phyloP scores from a whole-genome alignment of 495 filamentous ascomycete genomes.

The Chlorociboria aeruginascens region DNA sequence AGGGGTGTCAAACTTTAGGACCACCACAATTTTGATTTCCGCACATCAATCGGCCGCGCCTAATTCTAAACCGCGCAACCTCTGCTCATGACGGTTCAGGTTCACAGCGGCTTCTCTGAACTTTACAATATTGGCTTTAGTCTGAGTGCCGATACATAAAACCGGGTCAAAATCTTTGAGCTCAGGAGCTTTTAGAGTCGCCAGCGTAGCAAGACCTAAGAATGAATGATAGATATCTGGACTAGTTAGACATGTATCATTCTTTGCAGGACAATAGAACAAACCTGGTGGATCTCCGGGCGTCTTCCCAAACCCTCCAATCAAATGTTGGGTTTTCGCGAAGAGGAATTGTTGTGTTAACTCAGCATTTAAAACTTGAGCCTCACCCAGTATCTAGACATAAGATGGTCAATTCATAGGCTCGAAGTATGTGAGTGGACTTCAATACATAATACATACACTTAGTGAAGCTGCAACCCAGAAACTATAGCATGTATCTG shows the following conservation, averaged over 20 bases:
- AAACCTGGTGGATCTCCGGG: conserved; percentile 57
- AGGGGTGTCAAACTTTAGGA: too few relatives aligned
- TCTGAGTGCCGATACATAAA: conserved; percentile 49
- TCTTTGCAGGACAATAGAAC: conserved; percentile 13
- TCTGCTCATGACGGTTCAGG: too few relatives aligned
- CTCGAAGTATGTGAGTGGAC: neutral
- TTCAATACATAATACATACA: conserved; percentile 32
- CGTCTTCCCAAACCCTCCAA: conserved; percentile 83
- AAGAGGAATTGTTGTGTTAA: conserved; percentile 67
- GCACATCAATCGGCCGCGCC: too few relatives aligned
- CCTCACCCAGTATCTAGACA: conserved; percentile 48
- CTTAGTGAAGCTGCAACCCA: conserved; percentile 69
- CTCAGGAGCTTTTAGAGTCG: conserved; percentile 49
- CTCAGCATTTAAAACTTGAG: conserved; percentile 43
- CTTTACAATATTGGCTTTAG: conserved; percentile 30
- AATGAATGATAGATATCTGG: conserved; percentile 79
- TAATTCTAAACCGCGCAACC: too few relatives aligned
- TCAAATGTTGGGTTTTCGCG: conserved; percentile 76
- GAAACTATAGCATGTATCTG: conserved; percentile 91
- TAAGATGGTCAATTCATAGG: neutral
- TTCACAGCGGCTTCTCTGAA: conserved; percentile 3
- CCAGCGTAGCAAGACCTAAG: conserved; percentile 71
- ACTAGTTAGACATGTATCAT: neutral
- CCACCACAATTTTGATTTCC: too few relatives aligned
- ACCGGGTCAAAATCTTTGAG: conserved; percentile 53